phyloP scores from a whole-genome alignment of 345 rosid genomes.

The Moricandia moricandioides region DNA sequence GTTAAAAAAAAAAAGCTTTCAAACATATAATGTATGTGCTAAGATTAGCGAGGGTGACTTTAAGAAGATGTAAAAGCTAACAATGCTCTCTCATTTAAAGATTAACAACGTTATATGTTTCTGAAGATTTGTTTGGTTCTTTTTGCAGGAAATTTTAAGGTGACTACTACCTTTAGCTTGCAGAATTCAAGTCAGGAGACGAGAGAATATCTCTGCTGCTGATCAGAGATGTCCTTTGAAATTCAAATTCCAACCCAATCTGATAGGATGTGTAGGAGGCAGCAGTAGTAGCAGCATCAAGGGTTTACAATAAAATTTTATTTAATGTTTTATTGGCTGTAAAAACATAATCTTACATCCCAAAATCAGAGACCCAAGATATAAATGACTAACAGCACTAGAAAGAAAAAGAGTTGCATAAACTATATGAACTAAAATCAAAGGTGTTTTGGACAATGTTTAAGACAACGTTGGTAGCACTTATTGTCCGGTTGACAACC shows the following conservation, averaged over 20 bases:
- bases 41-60: too few species aligned
- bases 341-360: neutral
- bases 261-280: too few species aligned
- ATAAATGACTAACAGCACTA: neutral
- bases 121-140: neutral
- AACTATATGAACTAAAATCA: neutral
- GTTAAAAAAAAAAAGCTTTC: too few species aligned
- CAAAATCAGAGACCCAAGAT: neutral
- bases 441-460: neutral
- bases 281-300: too few species aligned
- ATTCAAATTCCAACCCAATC: too few species aligned
- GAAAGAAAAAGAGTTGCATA: neutral
- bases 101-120: neutral
- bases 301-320: too few species aligned
- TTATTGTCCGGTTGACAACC: neutral
- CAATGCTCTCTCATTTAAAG: neutral
- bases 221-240: too few species aligned
- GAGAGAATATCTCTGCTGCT: too few species aligned
- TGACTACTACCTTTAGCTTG: conserved; percentile 64
- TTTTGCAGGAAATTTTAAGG: conserved; percentile 54
- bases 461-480: neutral
- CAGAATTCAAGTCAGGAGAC: neutral
- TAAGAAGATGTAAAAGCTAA: conserved; percentile 47
- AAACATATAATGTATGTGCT: too few species aligned
- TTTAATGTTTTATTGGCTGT: neutral